These are phyloP conservation scores for Fusarium longipes DNA, from an alignment of 2,329 filamentous ascomycete species.

Conservation along the genomic window DNA sequence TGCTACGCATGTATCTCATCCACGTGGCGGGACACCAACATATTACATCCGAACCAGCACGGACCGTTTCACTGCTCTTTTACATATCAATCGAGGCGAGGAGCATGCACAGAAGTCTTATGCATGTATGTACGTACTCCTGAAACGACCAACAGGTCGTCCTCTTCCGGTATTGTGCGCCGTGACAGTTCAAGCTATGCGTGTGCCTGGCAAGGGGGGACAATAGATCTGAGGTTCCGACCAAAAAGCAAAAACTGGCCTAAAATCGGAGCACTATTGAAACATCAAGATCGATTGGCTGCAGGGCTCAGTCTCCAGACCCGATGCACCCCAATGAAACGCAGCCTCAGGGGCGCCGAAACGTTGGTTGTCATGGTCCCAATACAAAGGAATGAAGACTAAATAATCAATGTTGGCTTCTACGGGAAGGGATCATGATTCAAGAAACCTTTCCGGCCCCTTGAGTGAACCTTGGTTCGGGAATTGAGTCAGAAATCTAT, in stretches of 20 bases:
- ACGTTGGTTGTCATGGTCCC: constrained; percentile 27
- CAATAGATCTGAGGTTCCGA: constrained; percentile 27
- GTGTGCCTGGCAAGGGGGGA: constrained; percentile 20
- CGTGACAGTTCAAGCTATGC: neutral
- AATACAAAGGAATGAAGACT: constrained; percentile 32
- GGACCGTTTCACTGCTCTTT: constrained; percentile 31
- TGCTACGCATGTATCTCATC: constrained; percentile 26
- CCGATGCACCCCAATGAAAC: constrained; percentile 43
- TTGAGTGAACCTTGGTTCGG: constrained; percentile 24
- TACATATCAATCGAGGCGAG: constrained; percentile 8
- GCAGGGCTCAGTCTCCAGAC: constrained; percentile 27
- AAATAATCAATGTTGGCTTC: constrained; percentile 5
- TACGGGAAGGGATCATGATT: neutral
- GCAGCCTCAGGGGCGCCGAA: constrained; percentile 29
- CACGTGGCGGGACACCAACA: constrained; percentile 42
- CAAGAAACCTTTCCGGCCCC: neutral
- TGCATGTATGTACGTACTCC: too few species aligned
- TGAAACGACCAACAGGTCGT: constrained; percentile 19
- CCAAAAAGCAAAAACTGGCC: constrained; percentile 39
- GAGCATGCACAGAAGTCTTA: neutral
- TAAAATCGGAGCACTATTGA: constrained; percentile 34
- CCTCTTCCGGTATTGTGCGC: constrained; percentile 5
- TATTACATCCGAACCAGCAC: constrained; percentile 20
- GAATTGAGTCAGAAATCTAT: constrained; percentile 23
- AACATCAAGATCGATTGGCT: constrained; percentile 44